Base-by-base conservation (phyloP, 805 yeast species). In the Cyberlindnera maritima region DNA sequence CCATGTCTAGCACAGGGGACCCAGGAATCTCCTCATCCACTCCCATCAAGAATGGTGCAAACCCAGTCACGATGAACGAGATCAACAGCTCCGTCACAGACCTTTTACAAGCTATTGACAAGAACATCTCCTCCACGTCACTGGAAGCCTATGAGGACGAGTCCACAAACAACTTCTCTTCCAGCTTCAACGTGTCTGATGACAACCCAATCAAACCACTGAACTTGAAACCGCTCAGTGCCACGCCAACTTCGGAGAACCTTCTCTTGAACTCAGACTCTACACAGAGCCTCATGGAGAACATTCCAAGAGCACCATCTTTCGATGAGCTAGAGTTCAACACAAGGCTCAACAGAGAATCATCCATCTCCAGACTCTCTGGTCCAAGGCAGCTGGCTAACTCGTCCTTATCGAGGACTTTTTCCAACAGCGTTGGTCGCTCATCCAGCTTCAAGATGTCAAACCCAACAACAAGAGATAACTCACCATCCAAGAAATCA, bases 71-170 rank as follows among this genome's bases (percentile, higher is more conserved):
- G 11, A 36, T 38, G 20, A 19, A 21, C 9, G 41, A 41, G 6
- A 43, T 39, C 19, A 48, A 47, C 49, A 66, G 64, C 39, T 69
- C 74, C 1, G 74, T 70, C 11, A 74, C 70, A 42, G 71, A 69
- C 39, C 58, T 71, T 12, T 47, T 71, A 17, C 62, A 63, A 13
- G 60, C 59, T 6, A 59, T 60, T 18, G 58, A 59, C 36, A 55
- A 52, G 39, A 60, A 60, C 44, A 55, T 60, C 8, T 59, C 63
- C 19, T 35, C 54, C 11, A 33, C 57, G 12, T 53, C 58, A 3
- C 21, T 56, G 12, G 44, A 47, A 15, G 31, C 21, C n/a, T 39
- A 29, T 11, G 48, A 40, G 12, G 46, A 43, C 2, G 49, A 48
- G 33, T 40, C 46, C 11, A 13, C 38, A 3, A 37, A 40, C 40